phyloP scores from a whole-genome alignment of 2,329 filamentous ascomycete genomes.

The Trichoderma sp. region DNA sequence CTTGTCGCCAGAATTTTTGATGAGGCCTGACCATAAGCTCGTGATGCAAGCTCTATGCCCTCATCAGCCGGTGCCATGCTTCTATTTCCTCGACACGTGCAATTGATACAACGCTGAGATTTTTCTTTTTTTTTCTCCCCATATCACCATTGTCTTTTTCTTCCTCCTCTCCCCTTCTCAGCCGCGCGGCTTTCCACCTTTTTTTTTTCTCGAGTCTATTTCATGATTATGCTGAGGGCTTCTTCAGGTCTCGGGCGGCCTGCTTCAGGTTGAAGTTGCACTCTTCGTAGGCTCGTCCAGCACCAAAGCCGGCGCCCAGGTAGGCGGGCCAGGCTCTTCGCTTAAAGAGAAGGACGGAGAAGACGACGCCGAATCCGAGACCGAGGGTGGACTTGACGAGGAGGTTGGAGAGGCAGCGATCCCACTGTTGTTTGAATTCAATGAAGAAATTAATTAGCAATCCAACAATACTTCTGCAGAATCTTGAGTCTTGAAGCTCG shows the following conservation, averaged over 20 bases:
- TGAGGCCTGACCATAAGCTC: conserved; percentile 12
- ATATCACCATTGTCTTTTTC: background rate
- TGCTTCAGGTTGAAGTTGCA: conserved; percentile 81
- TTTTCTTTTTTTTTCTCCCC: background rate
- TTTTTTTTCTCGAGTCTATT: background rate
- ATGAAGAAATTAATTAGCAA: background rate
- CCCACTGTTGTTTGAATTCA: conserved; percentile 69
- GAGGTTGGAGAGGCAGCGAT: conserved; percentile 95
- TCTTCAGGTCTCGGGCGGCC: conserved; percentile 62
- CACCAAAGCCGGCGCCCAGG: conserved; percentile 91
- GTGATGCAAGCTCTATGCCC: conserved; percentile 31
- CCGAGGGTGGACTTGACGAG: conserved; percentile 96
- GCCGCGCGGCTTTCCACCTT: conserved; percentile 2
- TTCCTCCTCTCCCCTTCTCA: background rate
- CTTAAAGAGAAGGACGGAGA: conserved; percentile 98
- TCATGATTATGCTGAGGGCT: conserved; percentile 47
- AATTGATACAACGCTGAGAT: conserved; percentile 12
- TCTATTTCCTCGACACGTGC: conserved; percentile 31
- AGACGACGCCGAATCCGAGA: conserved; percentile 96
- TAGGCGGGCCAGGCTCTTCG: conserved; percentile 97
- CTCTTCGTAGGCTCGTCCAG: conserved; percentile 96
- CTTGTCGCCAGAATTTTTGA: conserved; percentile 26
- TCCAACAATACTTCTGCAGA: conserved; percentile 26
- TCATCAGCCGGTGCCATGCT: conserved; percentile 26
- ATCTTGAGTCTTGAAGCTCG: background rate